Conservation (phyloP, 495 filamentous ascomycete species). For the Penicillium waksmanii region DNA sequence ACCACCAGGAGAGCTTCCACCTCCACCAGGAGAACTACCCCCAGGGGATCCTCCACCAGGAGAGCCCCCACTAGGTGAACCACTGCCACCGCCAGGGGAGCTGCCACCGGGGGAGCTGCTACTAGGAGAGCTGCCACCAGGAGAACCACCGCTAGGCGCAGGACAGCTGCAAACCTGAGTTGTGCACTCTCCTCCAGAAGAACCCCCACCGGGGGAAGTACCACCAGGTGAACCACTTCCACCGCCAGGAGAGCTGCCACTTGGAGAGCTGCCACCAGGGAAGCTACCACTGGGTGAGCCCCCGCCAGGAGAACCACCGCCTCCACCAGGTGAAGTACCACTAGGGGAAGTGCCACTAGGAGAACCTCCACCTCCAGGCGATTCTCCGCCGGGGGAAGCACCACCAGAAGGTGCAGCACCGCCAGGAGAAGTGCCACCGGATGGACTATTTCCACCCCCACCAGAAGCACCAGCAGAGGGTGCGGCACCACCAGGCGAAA, state of each 20-base stretch:
- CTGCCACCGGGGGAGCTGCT: background rate
- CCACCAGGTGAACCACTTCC: background rate
- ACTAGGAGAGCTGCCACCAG: too few species aligned
- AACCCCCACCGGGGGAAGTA: background rate
- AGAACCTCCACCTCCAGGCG: background rate
- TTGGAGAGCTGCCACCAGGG: conserved; percentile 7
- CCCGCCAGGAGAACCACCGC: background rate
- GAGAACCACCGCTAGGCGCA: conserved; percentile 3
- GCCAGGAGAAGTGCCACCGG: background rate
- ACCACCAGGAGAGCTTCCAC: background rate
- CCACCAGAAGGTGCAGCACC: background rate
- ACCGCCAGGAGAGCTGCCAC: background rate
- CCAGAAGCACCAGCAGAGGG: background rate
- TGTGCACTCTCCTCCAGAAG: conserved; percentile 1
- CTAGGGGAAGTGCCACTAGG: conserved; percentile 10
- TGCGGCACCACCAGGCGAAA: background rate
- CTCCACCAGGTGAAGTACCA: conserved; percentile 24
- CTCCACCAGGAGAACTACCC: background rate
- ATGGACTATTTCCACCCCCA: too few species aligned
- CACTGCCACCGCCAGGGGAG: conserved; percentile 7
- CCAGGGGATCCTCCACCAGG: background rate
- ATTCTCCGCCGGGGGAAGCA: conserved; percentile 2
- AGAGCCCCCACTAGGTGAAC: background rate
- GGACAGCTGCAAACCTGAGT: conserved; percentile 24
- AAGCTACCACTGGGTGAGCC: too few species aligned